phyloP scores from a whole-genome alignment of 768 basidiomycete genomes.

The Macrolepiota albuminosa region DNA sequence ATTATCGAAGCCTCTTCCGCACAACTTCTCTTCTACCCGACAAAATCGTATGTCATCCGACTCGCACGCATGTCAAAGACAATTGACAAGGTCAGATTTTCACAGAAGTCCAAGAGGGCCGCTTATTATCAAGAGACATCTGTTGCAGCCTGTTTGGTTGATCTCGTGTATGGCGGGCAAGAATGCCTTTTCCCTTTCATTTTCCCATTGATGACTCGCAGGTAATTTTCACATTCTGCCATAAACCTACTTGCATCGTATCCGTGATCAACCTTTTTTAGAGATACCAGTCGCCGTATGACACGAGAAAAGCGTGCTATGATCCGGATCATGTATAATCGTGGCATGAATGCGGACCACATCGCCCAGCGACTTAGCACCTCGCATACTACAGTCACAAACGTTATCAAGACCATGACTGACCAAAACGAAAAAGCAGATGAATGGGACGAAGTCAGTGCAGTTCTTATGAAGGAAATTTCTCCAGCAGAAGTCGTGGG shows the following conservation, averaged over 20 bases:
- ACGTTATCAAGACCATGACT: not conserved
- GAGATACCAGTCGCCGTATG: not conserved
- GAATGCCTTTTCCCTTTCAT: not conserved
- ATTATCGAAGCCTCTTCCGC: not conserved
- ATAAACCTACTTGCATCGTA: not conserved
- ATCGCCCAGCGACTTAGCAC: slow-evolving; percentile 2
- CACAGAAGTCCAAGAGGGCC: not conserved
- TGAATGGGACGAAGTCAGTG: not conserved
- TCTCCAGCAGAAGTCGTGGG: not conserved
- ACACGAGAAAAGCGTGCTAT: not conserved
- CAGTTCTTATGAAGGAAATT: not conserved
- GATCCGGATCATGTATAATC: slow-evolving; percentile 2
- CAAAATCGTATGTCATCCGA: not conserved
- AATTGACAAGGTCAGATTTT: not conserved
- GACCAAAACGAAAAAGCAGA: not conserved
- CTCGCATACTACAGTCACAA: not conserved
- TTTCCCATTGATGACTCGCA: not conserved
- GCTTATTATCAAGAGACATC: not conserved
- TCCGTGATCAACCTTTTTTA: not conserved
- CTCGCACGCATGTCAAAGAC: not conserved
- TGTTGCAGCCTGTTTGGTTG: not conserved
- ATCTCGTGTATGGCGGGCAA: not conserved
- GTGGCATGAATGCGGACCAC: not conserved
- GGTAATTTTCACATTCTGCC: not conserved
- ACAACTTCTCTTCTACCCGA: not conserved